Percentiles rank a stretch among this genome's conserved stretches.
These are phyloP conservation scores for Primulina huaijiensis DNA, from an alignment of 257 asterid species.

Conservation along the genomic window DNA sequence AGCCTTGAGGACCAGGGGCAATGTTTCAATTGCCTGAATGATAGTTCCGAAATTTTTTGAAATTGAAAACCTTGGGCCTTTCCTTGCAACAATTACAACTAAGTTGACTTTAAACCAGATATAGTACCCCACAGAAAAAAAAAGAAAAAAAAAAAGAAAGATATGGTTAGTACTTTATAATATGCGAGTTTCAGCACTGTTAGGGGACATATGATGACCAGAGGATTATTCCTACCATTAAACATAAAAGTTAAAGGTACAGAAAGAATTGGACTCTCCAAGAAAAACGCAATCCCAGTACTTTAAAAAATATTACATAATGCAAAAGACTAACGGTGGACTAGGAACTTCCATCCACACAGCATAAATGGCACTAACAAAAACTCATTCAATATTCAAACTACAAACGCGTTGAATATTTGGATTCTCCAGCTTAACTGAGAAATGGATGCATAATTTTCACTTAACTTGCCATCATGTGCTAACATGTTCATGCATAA, in stretches of 20 bases:
- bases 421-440: not conserved
- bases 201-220: not conserved
- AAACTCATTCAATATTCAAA: slow-evolving; percentile 9
- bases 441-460: not conserved
- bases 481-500: not conserved
- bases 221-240: not conserved
- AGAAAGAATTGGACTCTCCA: not conserved
- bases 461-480: not conserved
- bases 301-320: no score
- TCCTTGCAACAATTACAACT: no score
- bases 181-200: not conserved
- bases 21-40: not conserved
- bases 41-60: not conserved
- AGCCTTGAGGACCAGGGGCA: not conserved
- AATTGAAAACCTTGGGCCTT: not conserved
- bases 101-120: not conserved
- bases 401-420: not conserved
- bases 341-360: not conserved
- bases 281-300: not conserved
- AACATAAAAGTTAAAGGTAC: not conserved
- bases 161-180: not conserved
- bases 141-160: no score
- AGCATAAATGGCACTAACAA: slow-evolving; percentile 7
- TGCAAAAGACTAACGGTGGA: not conserved
- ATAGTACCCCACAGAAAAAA: not conserved